Base-by-base conservation (phyloP, 495 filamentous ascomycete species). In the Trichocladium antarcticum region DNA sequence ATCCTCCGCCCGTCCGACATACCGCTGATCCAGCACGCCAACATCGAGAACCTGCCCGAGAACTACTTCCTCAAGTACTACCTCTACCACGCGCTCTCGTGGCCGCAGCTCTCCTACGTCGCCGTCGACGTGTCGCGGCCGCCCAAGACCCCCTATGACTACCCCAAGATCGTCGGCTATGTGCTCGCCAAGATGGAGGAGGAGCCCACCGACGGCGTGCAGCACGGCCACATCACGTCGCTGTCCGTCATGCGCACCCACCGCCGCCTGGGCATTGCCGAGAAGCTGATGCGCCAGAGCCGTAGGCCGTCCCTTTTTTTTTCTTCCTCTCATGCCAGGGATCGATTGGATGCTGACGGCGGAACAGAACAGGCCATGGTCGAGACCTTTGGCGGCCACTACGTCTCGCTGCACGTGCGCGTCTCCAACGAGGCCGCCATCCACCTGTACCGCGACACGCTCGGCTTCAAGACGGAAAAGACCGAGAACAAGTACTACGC, bases 61-160 rank as follows among this genome's bases (percentile, higher is more conserved):
- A 98, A 98, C 75, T 98, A 98, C 78, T 97, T 96, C 69, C 81
- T 93, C 70, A 98, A 98, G 78, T 98, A 98, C 77, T 98, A 98
- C 77, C 85, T 98, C 59, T 98, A 98, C 79, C 92, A 98, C 69
- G 92, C 92, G 6, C 79, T 96, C 45, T 92, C 87, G 43, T 98
- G 92, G 92, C 92, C 92, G 8, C 90, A 96, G 65, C 80, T 97
- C 42, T 89, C 83, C 58, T 97, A 87, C 68, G 92, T 98, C 27
- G 92, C 92, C 45, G 90, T 98, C 58, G 89, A 97, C 65, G 77
- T 82, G 15, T 81, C 81, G 14, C 80, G 88, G 14, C 84, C 88
- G 11, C 75, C 75, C 40, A 82, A 80, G 67, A 75, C 71, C 45
- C 83, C 80, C n/a, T 87, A 90, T 59, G 81, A 92, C 59, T 89